phyloP scores from a whole-genome alignment of 345 rosid genomes.

The Gossypium herbaceum region DNA sequence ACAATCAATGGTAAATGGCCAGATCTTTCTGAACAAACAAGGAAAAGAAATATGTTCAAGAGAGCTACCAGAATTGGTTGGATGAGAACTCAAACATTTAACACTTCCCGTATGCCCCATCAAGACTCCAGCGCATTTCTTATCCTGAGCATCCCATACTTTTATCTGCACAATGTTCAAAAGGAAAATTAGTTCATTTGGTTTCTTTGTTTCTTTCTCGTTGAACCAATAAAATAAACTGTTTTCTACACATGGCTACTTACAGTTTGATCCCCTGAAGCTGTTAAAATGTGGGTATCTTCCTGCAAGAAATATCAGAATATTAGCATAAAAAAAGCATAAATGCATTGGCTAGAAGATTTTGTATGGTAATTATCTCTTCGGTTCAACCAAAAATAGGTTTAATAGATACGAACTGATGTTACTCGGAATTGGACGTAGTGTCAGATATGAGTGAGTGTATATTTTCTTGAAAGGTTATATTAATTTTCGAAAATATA shows the following conservation, averaged over 20 bases:
- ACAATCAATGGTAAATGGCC: constrained; percentile 4
- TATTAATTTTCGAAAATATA: no score
- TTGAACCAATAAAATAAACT: not conserved
- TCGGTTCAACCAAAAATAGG: not conserved
- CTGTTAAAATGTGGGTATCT: constrained; percentile 66
- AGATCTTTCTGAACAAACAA: not conserved
- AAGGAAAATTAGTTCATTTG: not conserved
- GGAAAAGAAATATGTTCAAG: not conserved
- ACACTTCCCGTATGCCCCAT: constrained; percentile 79
- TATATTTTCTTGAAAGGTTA: no score
- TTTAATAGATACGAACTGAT: not conserved
- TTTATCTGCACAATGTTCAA: constrained; percentile 49
- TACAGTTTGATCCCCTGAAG: constrained; percentile 97
- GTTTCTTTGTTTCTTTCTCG: not conserved
- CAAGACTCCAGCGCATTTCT: constrained; percentile 54
- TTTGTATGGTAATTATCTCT: not conserved
- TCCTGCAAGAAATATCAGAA: constrained; percentile 39
- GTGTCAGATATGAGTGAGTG: not conserved
- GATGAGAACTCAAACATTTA: constrained; percentile 76
- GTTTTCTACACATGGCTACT: constrained; percentile 27
- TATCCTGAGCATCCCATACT: constrained; percentile 71
- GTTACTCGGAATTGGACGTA: not conserved
- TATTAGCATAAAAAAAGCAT: not conserved
- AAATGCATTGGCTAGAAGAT: not conserved
- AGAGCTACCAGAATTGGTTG: constrained; percentile 61